Base-by-base conservation (phyloP, 23 red algal species). In the Gracilariopsis chorda region DNA sequence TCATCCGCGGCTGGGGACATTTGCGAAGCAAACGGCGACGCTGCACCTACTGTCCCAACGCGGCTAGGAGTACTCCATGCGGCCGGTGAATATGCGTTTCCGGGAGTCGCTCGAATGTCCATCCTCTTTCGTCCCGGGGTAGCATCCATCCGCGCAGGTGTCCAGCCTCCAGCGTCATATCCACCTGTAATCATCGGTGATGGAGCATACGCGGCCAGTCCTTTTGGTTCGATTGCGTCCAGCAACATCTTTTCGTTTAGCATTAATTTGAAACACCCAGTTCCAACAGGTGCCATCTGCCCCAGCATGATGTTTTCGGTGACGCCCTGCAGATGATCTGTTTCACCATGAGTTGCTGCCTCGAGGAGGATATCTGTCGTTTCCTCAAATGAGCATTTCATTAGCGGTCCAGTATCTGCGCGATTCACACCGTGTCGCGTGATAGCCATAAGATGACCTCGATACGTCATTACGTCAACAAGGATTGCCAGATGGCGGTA, bases 261-360 rank as follows among this genome's bases (percentile, higher is more conserved):
- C 27, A 84, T 63, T 11, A 99, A 64, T 20, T 86, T 88, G 73
- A 99, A 99, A n/a, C 79, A 78, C 16, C 97, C 93, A 33, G 97
- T 99, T 43, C 97, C 97, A 42, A 99, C 55, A 2, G 84, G 78
- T 1, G 93, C 85, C 24, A 95, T 49, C 60, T 99, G 93, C 4
- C 97, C 97, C n/a, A 99, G 82, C 93, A 98, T 94, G n/a, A 99
- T 95, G 58, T 90, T 92, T 48, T 99, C 89, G 59, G 93, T 56
- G 13, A 99, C 97, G 41, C 94, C 94, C 19, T 78, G 63, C 63
- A 95, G 83, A 33, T 52, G 51, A 57, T 99, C 97, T 48, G 55
- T 62, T 79, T 89, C 73, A 65, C 87, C 97, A 78, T 73, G 85
- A 25, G 84, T 92, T 20, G 97, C 93, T 40, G 93, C 97, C 44